phyloP scores from a whole-genome alignment of 2,329 filamentous ascomycete species.

The Epichloe bromicola region DNA sequence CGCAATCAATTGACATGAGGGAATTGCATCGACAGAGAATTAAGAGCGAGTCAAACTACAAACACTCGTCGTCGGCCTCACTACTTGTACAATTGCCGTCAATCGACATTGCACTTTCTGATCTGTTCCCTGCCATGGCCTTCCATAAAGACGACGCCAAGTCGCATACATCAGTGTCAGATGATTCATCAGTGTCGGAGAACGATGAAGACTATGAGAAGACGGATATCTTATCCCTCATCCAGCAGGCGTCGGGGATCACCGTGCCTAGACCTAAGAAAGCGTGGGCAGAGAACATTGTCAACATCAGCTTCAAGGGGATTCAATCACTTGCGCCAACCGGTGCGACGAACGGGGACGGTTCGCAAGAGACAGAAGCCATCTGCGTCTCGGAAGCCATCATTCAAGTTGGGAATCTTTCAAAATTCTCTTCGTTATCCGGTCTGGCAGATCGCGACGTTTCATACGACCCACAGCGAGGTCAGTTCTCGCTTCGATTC shows the following conservation, averaged over 20 bases:
- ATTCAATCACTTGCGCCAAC: slow-evolving; percentile 18
- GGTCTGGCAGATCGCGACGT: slow-evolving; percentile 47
- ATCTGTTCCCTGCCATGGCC: slow-evolving; percentile 26
- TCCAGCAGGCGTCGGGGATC: slow-evolving; percentile 10
- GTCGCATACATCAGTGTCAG: not conserved
- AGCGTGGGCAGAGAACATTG: slow-evolving; percentile 46
- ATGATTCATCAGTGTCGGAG: not conserved
- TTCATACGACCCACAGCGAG: slow-evolving; percentile 43
- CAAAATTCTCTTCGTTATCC: slow-evolving; percentile 41
- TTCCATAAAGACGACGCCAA: slow-evolving; percentile 12
- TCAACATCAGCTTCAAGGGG: slow-evolving; percentile 44
- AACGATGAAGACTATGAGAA: slow-evolving; percentile 6
- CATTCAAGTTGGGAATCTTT: slow-evolving; percentile 39
- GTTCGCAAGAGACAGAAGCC: slow-evolving; percentile 13
- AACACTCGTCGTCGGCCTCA: slow-evolving; percentile 25
- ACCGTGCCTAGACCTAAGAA: slow-evolving; percentile 13
- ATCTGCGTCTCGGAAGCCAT: slow-evolving; percentile 37
- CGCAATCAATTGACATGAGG: slow-evolving; percentile 35
- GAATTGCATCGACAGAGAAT: slow-evolving; percentile 32
- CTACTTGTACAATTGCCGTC: slow-evolving; percentile 33
- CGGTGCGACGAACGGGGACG: slow-evolving; percentile 4
- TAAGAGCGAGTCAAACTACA: slow-evolving; percentile 22
- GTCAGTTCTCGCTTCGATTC: slow-evolving; percentile 50
- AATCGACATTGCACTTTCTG: slow-evolving; percentile 35
- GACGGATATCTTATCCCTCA: slow-evolving; percentile 12